A percentile compares a stretch with the other conserved stretches of the same genome.
phyloP scores from a whole-genome alignment of 208 protist species.

The Leptomonas seymouri region DNA sequence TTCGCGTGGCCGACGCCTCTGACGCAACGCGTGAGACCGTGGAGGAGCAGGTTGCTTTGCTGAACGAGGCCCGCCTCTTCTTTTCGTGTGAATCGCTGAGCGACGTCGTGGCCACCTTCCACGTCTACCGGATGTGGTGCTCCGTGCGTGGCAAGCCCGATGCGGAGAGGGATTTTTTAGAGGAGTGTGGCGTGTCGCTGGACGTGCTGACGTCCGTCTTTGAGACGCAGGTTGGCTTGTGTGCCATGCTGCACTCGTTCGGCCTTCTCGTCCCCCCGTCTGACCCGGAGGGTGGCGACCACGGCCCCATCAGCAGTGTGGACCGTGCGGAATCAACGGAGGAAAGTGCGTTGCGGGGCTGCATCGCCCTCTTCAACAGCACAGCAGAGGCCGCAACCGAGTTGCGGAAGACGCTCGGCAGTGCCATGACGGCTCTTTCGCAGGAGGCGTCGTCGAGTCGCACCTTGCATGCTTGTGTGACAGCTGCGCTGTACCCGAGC shows the following conservation, averaged over 20 bases:
- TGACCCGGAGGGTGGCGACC: not conserved
- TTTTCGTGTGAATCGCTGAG: constrained; percentile 73
- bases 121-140: constrained; percentile 86
- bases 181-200: constrained; percentile 53
- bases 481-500: constrained; percentile 72
- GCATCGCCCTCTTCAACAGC: not conserved
- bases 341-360: constrained; percentile 14
- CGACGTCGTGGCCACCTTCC: constrained; percentile 65
- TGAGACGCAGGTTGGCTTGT: constrained; percentile 34
- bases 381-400: not conserved
- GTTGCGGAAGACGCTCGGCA: constrained; percentile 19
- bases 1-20: constrained; percentile 14
- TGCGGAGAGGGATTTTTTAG: constrained; percentile 50
- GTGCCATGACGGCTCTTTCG: constrained; percentile 37
- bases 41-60: constrained; percentile 44
- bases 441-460: constrained; percentile 44
- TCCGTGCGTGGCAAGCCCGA: constrained; percentile 30
- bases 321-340: constrained; percentile 11
- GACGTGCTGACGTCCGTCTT: constrained; percentile 42
- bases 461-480: constrained; percentile 54
- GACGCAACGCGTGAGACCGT: constrained; percentile 15
- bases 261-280: constrained; percentile 4
- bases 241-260: constrained; percentile 16
- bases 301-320: constrained; percentile 1
- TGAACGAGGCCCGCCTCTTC: constrained; percentile 70